Evolutionary conservation across 1,284 basidiomycete species (phyloP).

Genomic region (Mycena sp.): DNA sequence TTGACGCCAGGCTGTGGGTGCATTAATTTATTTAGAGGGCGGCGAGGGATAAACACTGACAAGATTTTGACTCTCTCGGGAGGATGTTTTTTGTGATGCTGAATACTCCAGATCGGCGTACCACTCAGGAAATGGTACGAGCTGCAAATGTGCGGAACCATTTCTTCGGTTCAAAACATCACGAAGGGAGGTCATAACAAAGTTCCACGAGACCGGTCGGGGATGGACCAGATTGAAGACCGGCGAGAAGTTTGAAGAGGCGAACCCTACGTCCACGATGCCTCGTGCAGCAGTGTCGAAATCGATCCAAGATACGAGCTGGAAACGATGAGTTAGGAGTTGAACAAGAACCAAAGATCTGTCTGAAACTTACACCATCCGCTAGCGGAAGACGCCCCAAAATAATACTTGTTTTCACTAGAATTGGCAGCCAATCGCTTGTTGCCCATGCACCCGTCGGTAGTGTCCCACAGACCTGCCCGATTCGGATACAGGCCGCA

Average conservation of each 20-base stretch:
- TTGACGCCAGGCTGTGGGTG: constrained; percentile 9
- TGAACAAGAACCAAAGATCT: background rate
- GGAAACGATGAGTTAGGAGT: background rate
- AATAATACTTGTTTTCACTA: constrained; percentile 45
- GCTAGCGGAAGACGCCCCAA: constrained; percentile 42
- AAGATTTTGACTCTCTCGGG: background rate
- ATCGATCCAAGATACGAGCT: no score
- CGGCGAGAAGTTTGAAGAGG: constrained; percentile 20
- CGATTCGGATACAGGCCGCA: constrained; percentile 42
- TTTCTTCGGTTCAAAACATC: background rate
- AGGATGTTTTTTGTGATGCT: background rate
- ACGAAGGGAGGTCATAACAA: no score
- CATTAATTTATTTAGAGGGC: background rate
- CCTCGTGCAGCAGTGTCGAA: constrained; percentile 35
- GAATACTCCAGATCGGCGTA: constrained; percentile 37
- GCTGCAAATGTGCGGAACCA: constrained; percentile 27
- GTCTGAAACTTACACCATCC: constrained; percentile 39
- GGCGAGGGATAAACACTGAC: background rate
- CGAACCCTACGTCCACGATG: constrained; percentile 31
- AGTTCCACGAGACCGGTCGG: no score
- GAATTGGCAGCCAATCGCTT: constrained; percentile 55
- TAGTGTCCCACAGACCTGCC: constrained; percentile 52
- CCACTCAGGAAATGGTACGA: constrained; percentile 46
- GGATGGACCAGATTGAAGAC: no score
- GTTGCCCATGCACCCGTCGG: constrained; percentile 52